phyloP scores from a whole-genome alignment of 148 eudicot genomes.

The Rhododendron ovatum region DNA sequence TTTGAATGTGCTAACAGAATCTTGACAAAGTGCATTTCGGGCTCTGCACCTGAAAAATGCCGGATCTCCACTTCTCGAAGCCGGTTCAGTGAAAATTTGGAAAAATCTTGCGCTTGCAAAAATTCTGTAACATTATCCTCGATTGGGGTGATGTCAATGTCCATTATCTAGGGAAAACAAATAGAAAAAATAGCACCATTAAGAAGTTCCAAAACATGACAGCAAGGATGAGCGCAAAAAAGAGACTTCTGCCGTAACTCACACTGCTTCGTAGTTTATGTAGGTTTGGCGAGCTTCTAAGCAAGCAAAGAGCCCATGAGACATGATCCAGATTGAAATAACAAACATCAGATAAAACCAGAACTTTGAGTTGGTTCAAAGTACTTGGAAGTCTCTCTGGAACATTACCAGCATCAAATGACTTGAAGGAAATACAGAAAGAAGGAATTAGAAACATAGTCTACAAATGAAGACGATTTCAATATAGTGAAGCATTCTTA shows the following conservation, averaged over 20 bases:
- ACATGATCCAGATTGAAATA: too few relatives aligned
- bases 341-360: too few relatives aligned
- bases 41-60: neutral
- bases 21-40: neutral
- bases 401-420: too few relatives aligned
- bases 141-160: neutral
- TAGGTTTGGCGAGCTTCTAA: too few relatives aligned
- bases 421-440: too few relatives aligned
- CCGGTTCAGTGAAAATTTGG: neutral
- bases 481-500: too few relatives aligned
- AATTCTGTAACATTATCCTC: neutral
- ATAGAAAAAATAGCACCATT: neutral
- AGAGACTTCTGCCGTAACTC: neutral
- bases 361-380: too few relatives aligned
- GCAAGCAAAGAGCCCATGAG: too few relatives aligned
- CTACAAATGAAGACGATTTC: too few relatives aligned
- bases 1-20: neutral
- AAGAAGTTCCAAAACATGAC: neutral
- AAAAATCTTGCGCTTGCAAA: neutral
- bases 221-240: neutral
- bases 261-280: neutral
- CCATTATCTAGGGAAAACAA: neutral
- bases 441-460: too few relatives aligned
- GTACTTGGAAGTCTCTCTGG: too few relatives aligned
- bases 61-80: neutral